Percentiles rank a stretch among this genome's conserved stretches.
These are phyloP conservation scores for Hibiscus mutabilis DNA, from an alignment of 345 rosid genomes.

Conservation along the genomic window DNA sequence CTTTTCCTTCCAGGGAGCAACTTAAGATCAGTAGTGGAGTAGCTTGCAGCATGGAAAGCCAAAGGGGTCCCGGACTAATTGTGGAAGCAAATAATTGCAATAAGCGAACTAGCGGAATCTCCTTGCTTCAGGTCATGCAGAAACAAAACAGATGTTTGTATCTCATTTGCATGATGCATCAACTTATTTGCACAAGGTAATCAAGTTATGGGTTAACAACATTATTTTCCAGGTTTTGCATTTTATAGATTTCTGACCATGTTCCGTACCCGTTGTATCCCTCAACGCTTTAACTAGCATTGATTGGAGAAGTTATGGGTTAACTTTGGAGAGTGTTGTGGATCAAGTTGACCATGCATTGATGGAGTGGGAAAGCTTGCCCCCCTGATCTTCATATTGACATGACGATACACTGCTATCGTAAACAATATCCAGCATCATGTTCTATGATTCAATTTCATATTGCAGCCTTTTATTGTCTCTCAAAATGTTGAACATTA, in stretches of 20 bases:
- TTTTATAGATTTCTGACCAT: conserved; percentile 59
- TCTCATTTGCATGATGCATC: background rate
- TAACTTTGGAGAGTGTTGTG: conserved; percentile 35
- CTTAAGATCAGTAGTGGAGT: conserved; percentile 70
- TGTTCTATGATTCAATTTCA: background rate
- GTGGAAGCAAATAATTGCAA: conserved; percentile 58
- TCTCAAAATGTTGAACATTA: background rate
- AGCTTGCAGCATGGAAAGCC: conserved; percentile 38
- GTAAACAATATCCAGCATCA: conserved; percentile 33
- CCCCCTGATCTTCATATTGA: conserved; percentile 40
- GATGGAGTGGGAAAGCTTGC: conserved; percentile 67
- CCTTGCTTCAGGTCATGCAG: conserved; percentile 37
- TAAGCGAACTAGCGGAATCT: conserved; percentile 46
- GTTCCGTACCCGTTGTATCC: conserved; percentile 37
- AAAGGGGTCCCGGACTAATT: conserved; percentile 35
- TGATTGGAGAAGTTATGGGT: conserved; percentile 86
- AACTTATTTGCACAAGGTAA: background rate
- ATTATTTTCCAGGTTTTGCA: conserved; percentile 52
- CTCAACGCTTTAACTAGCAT: conserved; percentile 50
- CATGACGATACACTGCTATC: conserved; percentile 64
- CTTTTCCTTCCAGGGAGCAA: conserved; percentile 35
- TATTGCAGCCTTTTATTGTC: background rate
- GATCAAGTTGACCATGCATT: conserved; percentile 41
- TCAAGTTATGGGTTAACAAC: conserved; percentile 2
- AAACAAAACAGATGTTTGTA: conserved; percentile 60